These are phyloP conservation scores for Melocanna baccifera DNA, from an alignment of 176 grass and related monocot species.

Conservation along the genomic window DNA sequence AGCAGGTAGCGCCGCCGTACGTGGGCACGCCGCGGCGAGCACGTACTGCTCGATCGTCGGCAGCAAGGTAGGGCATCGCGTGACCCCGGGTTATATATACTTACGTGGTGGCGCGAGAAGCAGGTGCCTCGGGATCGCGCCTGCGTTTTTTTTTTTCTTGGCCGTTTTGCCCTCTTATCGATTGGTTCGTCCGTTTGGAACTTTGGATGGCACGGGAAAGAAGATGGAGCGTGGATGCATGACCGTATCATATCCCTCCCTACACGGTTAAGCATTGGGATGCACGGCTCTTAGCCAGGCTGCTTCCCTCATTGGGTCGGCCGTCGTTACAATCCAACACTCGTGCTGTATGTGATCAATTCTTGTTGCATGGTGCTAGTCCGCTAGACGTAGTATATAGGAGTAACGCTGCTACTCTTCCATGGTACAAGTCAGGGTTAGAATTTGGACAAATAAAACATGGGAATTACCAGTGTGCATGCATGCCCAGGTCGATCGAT, in stretches of 20 bases:
- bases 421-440: not conserved
- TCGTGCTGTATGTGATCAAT: not conserved
- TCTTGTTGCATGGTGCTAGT: not conserved
- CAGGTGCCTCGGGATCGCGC: constrained; percentile 20
- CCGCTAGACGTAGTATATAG: not conserved
- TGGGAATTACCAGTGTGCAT: not conserved
- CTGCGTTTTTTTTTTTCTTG: not conserved
- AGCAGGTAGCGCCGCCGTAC: not conserved
- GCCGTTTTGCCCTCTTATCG: not conserved
- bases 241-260: not conserved
- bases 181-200: not conserved
- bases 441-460: not conserved
- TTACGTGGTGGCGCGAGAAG: not conserved
- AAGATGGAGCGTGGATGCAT: not conserved
- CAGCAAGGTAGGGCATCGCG: not conserved
- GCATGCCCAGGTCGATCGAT: not conserved
- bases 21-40: too few relatives aligned
- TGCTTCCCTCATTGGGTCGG: not conserved
- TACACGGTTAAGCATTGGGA: not conserved
- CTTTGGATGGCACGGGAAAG: not conserved
- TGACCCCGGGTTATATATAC: not conserved
- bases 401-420: not conserved
- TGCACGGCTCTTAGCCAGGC: not conserved
- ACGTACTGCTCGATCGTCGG: not conserved
- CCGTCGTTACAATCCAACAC: not conserved